A percentile compares a stretch with the other conserved stretches of the same genome.
phyloP scores from a whole-genome alignment of 139 green algal species.

The Volvox reticuliferus region DNA sequence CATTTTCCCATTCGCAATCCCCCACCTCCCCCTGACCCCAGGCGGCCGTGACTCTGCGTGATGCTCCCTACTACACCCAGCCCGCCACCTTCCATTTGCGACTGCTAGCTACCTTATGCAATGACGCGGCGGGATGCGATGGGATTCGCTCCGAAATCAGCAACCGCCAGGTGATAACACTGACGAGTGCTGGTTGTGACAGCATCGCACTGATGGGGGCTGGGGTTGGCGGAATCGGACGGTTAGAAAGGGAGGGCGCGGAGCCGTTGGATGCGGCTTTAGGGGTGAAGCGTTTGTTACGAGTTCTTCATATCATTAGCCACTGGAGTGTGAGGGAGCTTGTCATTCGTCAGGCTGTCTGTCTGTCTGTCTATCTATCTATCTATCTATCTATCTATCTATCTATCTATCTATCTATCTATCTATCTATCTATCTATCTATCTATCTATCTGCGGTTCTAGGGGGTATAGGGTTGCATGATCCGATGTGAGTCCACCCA shows the following conservation, averaged over 20 bases:
- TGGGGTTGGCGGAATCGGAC: not conserved
- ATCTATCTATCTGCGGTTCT: no score
- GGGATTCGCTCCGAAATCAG: slow-evolving; percentile 54
- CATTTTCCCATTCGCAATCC: no score
- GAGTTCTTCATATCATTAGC: no score
- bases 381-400: no score
- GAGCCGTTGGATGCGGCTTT: not conserved
- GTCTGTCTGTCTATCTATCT: no score
- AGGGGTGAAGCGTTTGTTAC: not conserved
- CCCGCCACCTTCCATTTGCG: slow-evolving; percentile 60
- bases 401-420: no score
- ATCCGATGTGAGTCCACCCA: no score
- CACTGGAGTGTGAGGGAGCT: no score
- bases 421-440: no score
- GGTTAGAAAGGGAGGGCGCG: not conserved
- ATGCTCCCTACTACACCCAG: slow-evolving; percentile 25
- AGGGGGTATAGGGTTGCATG: no score
- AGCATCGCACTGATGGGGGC: not conserved
- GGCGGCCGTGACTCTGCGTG: slow-evolving; percentile 50
- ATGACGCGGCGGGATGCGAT: slow-evolving; percentile 59
- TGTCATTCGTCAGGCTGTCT: no score
- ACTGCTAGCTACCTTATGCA: slow-evolving; percentile 60
- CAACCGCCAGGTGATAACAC: slow-evolving; percentile 27
- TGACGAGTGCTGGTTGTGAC: no score
- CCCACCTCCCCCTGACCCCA: not conserved